Evolutionary conservation across 176 grass and related monocot genomes (phyloP).

Genomic region (Carex myosuroides): DNA sequence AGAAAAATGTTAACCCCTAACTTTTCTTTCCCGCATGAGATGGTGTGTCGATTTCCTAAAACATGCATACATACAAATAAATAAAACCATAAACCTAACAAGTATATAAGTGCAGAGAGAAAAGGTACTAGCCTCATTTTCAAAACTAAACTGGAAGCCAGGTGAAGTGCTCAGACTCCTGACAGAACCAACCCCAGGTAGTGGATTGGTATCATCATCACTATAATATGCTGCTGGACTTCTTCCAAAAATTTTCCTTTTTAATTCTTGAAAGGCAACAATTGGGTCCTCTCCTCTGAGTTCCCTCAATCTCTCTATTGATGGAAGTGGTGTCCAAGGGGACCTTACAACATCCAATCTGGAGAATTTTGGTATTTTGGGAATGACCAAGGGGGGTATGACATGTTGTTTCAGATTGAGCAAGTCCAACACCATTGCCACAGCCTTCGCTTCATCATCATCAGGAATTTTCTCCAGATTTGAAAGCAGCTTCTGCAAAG

Average conservation of each 20-base stretch:
- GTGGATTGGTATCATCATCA: neutral
- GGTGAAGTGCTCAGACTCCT: constrained; percentile 4
- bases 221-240: neutral
- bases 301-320: neutral
- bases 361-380: constrained; percentile 2
- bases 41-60: neutral
- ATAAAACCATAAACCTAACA: neutral
- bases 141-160: neutral
- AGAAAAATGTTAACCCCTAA: neutral
- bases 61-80: neutral
- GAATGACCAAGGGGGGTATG: neutral
- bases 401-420: neutral
- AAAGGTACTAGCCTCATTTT: constrained; percentile 3
- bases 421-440: neutral
- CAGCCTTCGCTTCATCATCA: neutral
- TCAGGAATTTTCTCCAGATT: neutral
- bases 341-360: neutral
- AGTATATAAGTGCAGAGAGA: neutral
- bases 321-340: neutral
- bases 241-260: neutral
- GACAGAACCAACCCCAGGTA: neutral
- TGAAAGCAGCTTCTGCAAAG: neutral
- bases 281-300: neutral
- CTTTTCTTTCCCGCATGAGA: neutral
- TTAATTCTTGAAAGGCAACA: neutral